Evolutionary conservation across 176 grass and related monocot genomes (phyloP).

Genomic region (Puya raimondii): DNA sequence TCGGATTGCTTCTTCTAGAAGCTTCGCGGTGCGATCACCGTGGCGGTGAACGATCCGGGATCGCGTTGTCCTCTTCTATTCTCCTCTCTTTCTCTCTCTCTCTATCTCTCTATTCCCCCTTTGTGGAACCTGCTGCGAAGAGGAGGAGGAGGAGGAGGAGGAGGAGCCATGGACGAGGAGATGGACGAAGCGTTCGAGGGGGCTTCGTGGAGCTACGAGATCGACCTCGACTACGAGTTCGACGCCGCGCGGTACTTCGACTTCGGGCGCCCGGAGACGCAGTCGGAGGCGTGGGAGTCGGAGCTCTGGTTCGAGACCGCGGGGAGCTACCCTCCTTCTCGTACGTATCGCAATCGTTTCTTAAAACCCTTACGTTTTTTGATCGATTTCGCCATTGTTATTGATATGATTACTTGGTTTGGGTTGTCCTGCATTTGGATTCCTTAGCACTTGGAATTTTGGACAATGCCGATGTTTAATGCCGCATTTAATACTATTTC

Average conservation of each 20-base stretch:
- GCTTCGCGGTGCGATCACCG: constrained; percentile 32
- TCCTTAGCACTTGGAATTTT: no score
- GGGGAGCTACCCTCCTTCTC: constrained; percentile 77
- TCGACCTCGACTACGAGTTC: constrained; percentile 94
- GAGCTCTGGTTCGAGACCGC: constrained; percentile 69
- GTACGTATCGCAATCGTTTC: constrained; percentile 25
- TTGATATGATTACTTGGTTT: no score
- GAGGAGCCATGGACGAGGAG: constrained; percentile 19
- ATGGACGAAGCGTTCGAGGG: constrained; percentile 14
- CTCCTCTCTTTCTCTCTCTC: neutral
- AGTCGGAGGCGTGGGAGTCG: constrained; percentile 27
- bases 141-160: constrained; percentile 5
- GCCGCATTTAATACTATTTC: no score
- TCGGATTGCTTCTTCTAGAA: constrained; percentile 19
- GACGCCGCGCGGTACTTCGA: constrained; percentile 85
- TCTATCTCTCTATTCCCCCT: neutral
- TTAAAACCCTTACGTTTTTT: constrained; percentile 5
- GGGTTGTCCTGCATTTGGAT: no score
- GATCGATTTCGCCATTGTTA: neutral
- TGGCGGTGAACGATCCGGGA: neutral
- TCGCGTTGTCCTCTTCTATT: neutral
- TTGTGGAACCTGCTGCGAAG: neutral
- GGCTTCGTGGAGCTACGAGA: constrained; percentile 34
- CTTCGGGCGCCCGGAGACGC: constrained; percentile 48
- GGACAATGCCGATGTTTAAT: no score